Base-by-base conservation (phyloP, 441 rosid genomes). In the Macaranga tanarius region DNA sequence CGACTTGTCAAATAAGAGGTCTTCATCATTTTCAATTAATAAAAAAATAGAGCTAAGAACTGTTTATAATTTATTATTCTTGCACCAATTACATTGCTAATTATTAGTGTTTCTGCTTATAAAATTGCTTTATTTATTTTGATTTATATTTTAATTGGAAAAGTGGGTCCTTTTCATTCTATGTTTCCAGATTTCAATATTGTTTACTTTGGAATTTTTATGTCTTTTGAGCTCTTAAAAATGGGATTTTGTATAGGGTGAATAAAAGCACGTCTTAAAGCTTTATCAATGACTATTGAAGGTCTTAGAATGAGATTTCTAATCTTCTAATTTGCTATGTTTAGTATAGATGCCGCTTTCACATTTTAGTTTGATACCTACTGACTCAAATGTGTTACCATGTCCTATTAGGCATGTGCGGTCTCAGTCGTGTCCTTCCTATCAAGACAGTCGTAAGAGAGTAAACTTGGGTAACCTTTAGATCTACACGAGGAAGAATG, bases 361-460 rank as follows among this genome's bases (percentile, higher is more conserved):
- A 28, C 20, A 31, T 58, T 42, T 26, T 23, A 25, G 17, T 58
- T 16, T 22, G n/a, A 10, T 63, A n/a, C 9, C n/a, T 7, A 25
- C 51, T 34, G 10, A 19, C 12, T 23, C 59, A 42, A 10, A 7
- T 2, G 13, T 22, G 28, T 38, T 69, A 52, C 48, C 42, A 57
- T 47, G 34, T 19, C 23, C 10, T 7, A 2, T 55, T 82, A 92
- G 99, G 99, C 86, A 87, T 58, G 78, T 81, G 10, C 84, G 91
- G 62, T 92, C 97, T 0, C 90, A 87, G 84, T 95, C 99, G 8
- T 95, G 98, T 58, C 99, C 99, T 7, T 95, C 91, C 75, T 95
- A 98, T 73, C 87, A 97, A 2, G 95, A 96, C 34, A 91, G 84
- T 81, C 82, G 92, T 25, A 95, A 91, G 87, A 86, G 99, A 69